phyloP scores from a whole-genome alignment of 2,329 filamentous ascomycete species.

The Aspergillus brunneoviolaceus region DNA sequence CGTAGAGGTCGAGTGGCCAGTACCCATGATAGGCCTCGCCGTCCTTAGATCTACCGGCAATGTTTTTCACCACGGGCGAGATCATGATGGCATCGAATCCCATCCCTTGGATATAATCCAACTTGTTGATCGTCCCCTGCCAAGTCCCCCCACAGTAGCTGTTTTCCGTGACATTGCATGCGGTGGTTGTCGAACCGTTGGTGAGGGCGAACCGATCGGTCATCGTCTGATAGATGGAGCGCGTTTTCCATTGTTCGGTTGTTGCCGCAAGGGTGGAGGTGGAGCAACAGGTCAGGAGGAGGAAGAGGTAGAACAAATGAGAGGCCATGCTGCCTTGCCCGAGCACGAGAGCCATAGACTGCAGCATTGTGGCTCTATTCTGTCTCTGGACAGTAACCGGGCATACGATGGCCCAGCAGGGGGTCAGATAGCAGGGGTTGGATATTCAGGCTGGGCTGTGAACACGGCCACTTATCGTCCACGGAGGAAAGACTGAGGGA shows the following conservation, averaged over 20 bases:
- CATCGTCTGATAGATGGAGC: conserved; percentile 46
- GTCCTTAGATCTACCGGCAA: conserved; percentile 37
- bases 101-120: conserved; percentile 53
- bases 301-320: background rate
- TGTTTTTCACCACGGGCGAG: conserved; percentile 44
- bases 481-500: too few relatives aligned
- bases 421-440: too few relatives aligned
- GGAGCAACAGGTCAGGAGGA: background rate
- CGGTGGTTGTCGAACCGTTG: conserved; percentile 27
- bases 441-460: too few relatives aligned
- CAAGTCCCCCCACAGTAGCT: conserved; percentile 54
- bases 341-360: too few relatives aligned
- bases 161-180: conserved; percentile 31
- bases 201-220: conserved; percentile 50
- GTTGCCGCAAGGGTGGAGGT: background rate
- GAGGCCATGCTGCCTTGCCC: background rate
- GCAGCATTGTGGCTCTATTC: too few relatives aligned
- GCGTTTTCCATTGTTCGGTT: conserved; percentile 1
- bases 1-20: conserved; percentile 50
- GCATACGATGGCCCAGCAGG: too few relatives aligned
- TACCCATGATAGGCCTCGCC: conserved; percentile 54
- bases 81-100: conserved; percentile 52
- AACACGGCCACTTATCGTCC: too few relatives aligned
- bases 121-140: conserved; percentile 48
- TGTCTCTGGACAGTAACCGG: too few relatives aligned